phyloP scores from a whole-genome alignment of 2,329 filamentous ascomycete species.

The Seiridium cupressi region DNA sequence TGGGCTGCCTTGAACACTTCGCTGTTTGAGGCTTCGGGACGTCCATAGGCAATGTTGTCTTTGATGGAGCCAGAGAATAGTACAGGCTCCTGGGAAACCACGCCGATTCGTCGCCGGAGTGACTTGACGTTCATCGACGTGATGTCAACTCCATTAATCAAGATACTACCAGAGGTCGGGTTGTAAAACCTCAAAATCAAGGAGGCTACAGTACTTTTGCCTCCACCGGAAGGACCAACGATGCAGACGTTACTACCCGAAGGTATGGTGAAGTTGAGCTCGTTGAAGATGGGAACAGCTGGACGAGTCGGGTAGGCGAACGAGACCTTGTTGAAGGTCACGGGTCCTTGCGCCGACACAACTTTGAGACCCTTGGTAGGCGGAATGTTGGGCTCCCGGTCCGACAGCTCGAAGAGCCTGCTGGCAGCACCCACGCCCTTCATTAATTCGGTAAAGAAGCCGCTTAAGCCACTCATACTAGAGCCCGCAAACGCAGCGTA shows the following conservation, averaged over 20 bases:
- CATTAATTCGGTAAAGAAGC: constrained; percentile 98
- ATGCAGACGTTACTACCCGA: constrained; percentile 94
- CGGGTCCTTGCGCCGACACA: constrained; percentile 79
- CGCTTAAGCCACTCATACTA: constrained; percentile 89
- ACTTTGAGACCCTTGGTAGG: constrained; percentile 81
- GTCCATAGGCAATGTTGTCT: constrained; percentile 90
- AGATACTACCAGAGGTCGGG: constrained; percentile 73
- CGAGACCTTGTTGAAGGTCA: constrained; percentile 79
- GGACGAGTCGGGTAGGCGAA: constrained; percentile 95
- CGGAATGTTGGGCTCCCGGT: constrained; percentile 82
- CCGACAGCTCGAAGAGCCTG: constrained; percentile 91
- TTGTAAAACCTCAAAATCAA: constrained; percentile 89
- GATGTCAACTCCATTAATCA: constrained; percentile 82
- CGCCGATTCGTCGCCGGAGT: constrained; percentile 84
- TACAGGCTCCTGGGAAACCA: constrained; percentile 94
- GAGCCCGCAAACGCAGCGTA: constrained; percentile 86
- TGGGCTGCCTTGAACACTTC: constrained; percentile 86
- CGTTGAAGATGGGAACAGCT: constrained; percentile 86
- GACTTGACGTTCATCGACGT: constrained; percentile 89
- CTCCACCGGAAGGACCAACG: constrained; percentile 92
- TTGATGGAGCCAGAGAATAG: constrained; percentile 83
- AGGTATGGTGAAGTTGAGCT: constrained; percentile 85
- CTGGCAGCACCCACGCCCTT: constrained; percentile 98
- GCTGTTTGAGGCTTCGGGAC: constrained; percentile 70
- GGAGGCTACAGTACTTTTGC: constrained; percentile 94